These are phyloP conservation scores for Allium cepa DNA, from an alignment of 106 monocot species.

Conservation along the genomic window DNA sequence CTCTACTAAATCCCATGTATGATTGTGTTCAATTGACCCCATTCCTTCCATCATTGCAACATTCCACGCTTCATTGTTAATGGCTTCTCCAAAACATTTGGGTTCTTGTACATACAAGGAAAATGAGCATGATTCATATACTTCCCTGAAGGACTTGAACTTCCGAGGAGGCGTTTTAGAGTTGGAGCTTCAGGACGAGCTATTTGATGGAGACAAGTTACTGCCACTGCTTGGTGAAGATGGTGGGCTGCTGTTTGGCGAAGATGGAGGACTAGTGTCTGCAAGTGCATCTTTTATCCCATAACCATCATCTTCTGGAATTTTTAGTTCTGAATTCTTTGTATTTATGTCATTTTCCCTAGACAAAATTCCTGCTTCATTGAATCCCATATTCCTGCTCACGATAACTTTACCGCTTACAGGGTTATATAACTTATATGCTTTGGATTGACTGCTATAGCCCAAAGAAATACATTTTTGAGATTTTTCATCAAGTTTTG, in stretches of 20 bases:
- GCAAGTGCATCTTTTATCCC: background rate
- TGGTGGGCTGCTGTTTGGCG: too few species aligned
- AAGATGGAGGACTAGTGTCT: too few species aligned
- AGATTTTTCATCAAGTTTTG: background rate
- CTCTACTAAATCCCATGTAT: too few species aligned
- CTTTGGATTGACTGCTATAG: slow-evolving; percentile 2
- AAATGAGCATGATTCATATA: background rate
- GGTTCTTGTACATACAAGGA: background rate
- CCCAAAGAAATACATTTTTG: background rate
- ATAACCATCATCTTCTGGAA: background rate
- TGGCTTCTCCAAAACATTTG: background rate
- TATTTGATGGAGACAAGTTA: too few species aligned
- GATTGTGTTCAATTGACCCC: slow-evolving; percentile 4
- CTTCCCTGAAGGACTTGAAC: background rate
- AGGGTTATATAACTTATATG: slow-evolving; percentile 1
- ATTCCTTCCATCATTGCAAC: too few species aligned
- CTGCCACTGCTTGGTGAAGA: too few species aligned
- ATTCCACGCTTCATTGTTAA: background rate
- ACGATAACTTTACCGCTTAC: background rate
- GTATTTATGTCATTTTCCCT: background rate
- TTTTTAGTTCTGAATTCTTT: background rate
- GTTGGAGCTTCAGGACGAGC: too few species aligned
- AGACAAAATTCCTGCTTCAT: background rate
- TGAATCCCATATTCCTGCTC: background rate
- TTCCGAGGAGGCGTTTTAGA: background rate